These are phyloP conservation scores for Phytophthora sp. DNA, from an alignment of 352 stramenopile species.

Conservation along the genomic window DNA sequence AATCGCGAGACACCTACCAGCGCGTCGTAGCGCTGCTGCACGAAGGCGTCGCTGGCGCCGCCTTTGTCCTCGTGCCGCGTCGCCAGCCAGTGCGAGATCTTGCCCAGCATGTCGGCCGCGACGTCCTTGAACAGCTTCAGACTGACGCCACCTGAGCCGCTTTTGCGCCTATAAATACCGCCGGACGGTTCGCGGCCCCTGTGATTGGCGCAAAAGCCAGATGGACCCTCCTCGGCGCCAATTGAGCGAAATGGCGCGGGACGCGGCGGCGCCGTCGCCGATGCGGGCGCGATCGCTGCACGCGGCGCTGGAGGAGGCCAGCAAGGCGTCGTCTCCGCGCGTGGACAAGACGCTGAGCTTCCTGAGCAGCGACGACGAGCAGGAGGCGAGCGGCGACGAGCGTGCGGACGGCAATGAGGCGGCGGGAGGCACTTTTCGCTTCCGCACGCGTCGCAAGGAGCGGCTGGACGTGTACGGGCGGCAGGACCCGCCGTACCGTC, in stretches of 20 bases:
- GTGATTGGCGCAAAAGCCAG: conserved; percentile 24
- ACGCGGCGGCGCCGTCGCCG: conserved; percentile 11
- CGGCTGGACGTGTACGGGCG: conserved; percentile 26
- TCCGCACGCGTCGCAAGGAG: conserved; percentile 36
- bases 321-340: conserved; percentile 19
- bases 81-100: conserved; percentile 71
- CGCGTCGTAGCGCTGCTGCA: conserved; percentile 63
- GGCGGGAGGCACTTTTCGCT: conserved; percentile 25
- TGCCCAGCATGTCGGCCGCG: conserved; percentile 54
- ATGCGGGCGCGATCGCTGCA: conserved; percentile 35
- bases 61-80: conserved; percentile 57
- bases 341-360: conserved; percentile 46
- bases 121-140: conserved; percentile 2
- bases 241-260: conserved; percentile 14
- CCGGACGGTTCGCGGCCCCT: background rate
- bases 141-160: conserved; percentile 2
- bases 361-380: conserved; percentile 37
- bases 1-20: conserved; percentile 49
- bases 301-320: conserved; percentile 28
- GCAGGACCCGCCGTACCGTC: conserved; percentile 25
- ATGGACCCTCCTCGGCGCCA: background rate
- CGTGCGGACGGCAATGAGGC: conserved; percentile 9
- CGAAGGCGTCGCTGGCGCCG: conserved; percentile 42
- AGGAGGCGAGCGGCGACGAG: conserved; percentile 17
- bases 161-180: conserved; percentile 25